Conservation (phyloP, 495 filamentous ascomycete genomes). For the Tuber brumale region DNA sequence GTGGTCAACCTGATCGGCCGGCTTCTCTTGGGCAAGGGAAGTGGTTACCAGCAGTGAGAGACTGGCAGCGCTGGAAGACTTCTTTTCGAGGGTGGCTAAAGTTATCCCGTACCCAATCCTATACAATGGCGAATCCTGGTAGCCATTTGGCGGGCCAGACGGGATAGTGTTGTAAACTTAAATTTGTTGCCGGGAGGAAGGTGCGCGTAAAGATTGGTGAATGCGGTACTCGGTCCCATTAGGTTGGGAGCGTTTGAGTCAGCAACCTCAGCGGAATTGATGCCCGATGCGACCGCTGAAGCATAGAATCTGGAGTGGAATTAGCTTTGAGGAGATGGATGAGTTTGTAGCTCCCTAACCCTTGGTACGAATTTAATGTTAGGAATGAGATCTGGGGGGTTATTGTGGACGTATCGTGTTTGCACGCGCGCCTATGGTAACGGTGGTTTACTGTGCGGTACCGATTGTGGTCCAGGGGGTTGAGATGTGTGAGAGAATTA, state of each 20-base stretch:
- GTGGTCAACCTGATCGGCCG: conserved; percentile 14
- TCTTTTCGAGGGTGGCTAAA: not conserved
- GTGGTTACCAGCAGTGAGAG: not conserved
- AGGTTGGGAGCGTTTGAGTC: too few relatives aligned
- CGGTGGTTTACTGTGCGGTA: not conserved
- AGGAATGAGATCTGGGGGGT: not conserved
- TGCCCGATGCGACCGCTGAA: too few relatives aligned
- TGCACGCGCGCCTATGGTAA: not conserved
- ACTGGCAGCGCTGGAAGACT: not conserved
- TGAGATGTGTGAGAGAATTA: conserved; percentile 1
- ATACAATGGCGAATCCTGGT: too few relatives aligned
- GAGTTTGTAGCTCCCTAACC: not conserved
- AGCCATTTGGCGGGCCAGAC: too few relatives aligned
- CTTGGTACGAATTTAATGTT: not conserved
- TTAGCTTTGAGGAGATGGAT: too few relatives aligned
- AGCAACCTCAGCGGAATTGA: too few relatives aligned
- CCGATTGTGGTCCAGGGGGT: not conserved
- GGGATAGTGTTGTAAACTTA: too few relatives aligned
- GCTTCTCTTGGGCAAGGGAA: conserved; percentile 11
- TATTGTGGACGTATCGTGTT: not conserved
- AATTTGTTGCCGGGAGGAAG: too few relatives aligned
- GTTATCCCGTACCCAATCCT: not conserved
- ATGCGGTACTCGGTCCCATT: too few relatives aligned
- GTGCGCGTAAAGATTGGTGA: too few relatives aligned
- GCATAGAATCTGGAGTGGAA: too few relatives aligned